These are phyloP conservation scores for Pseudozyma hubeiensis DNA, from an alignment of 1,284 basidiomycete species.

Conservation along the genomic window DNA sequence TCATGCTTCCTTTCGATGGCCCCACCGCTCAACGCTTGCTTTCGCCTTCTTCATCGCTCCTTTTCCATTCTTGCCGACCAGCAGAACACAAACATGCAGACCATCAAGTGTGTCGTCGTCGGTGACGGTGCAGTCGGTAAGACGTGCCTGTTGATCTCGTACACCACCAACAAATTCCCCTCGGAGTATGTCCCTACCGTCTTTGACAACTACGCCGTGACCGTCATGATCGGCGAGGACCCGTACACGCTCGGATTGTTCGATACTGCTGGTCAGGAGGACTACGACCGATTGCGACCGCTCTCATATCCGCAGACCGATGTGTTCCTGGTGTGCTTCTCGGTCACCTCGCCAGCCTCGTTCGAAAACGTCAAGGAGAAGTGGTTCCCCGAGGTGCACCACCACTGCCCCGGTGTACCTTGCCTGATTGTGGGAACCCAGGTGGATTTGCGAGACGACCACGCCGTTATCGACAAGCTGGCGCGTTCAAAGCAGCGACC, in stretches of 20 bases:
- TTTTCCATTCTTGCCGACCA: neutral
- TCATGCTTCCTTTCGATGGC: too few relatives aligned
- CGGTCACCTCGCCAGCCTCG: conserved; percentile 95
- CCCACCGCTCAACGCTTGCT: too few relatives aligned
- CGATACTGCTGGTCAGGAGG: conserved; percentile 99
- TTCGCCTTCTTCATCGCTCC: too few relatives aligned
- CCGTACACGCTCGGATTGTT: conserved; percentile 98
- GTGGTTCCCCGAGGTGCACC: conserved; percentile 99
- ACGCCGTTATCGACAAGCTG: conserved; percentile 92
- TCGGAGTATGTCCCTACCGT: conserved; percentile 93
- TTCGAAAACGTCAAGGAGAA: conserved; percentile 99
- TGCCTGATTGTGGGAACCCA: conserved; percentile 99
- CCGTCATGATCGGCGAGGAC: conserved; percentile 99
- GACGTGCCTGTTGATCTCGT: conserved; percentile 99
- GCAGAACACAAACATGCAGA: conserved; percentile 61
- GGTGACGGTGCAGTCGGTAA: conserved; percentile 99
- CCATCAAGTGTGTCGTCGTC: conserved; percentile 87
- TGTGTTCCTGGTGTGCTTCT: conserved; percentile 99
- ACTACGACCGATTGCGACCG: conserved; percentile 98
- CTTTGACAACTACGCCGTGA: conserved; percentile 98
- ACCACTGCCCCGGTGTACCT: conserved; percentile 99
- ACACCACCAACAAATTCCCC: conserved; percentile 87
- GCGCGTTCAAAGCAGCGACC: conserved; percentile 95
- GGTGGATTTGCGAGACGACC: conserved; percentile 94
- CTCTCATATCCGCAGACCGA: conserved; percentile 99